A percentile compares a stretch with the other conserved stretches of the same genome.
phyloP scores from a whole-genome alignment of 257 asterid genomes.

The Solanum raphanifolium region DNA sequence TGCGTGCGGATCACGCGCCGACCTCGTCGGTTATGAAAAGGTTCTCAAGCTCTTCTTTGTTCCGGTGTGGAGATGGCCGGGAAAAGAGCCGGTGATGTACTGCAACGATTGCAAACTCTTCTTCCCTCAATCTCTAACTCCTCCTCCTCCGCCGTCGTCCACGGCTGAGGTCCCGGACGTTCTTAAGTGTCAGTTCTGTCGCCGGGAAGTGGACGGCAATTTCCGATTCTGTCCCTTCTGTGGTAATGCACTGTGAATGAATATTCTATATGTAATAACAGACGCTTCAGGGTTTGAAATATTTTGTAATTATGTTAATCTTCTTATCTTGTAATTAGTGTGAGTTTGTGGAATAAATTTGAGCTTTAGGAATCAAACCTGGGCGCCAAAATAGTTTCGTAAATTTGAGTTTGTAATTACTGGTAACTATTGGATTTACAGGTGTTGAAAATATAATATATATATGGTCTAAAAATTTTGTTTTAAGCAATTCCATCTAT shows the following conservation, averaged over 20 bases:
- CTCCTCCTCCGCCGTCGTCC: constrained; percentile 11
- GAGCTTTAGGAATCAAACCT: too few species aligned
- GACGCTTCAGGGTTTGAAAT: not conserved
- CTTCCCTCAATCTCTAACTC: constrained; percentile 40
- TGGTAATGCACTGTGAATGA: constrained; percentile 37
- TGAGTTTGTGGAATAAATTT: too few species aligned
- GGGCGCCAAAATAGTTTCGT: too few species aligned
- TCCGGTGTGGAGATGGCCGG: constrained; percentile 85
- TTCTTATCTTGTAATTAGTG: not conserved
- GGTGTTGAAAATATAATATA: too few species aligned
- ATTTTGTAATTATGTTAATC: not conserved
- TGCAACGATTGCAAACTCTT: constrained; percentile 54
- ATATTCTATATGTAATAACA: not conserved
- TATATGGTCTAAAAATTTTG: too few species aligned
- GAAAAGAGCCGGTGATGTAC: constrained; percentile 52
- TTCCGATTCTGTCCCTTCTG: constrained; percentile 71
- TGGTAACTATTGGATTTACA: too few species aligned
- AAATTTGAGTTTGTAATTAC: too few species aligned
- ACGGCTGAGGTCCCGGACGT: constrained; percentile 5
- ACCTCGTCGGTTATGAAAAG: constrained; percentile 72
- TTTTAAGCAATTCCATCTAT: not conserved
- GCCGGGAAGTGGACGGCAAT: constrained; percentile 39
- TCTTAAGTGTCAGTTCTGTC: constrained; percentile 36
- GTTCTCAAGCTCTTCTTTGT: constrained; percentile 71
- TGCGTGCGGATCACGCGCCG: constrained; percentile 65